phyloP scores from a whole-genome alignment of 1,284 basidiomycete genomes.

The Leccinum pachyderme region DNA sequence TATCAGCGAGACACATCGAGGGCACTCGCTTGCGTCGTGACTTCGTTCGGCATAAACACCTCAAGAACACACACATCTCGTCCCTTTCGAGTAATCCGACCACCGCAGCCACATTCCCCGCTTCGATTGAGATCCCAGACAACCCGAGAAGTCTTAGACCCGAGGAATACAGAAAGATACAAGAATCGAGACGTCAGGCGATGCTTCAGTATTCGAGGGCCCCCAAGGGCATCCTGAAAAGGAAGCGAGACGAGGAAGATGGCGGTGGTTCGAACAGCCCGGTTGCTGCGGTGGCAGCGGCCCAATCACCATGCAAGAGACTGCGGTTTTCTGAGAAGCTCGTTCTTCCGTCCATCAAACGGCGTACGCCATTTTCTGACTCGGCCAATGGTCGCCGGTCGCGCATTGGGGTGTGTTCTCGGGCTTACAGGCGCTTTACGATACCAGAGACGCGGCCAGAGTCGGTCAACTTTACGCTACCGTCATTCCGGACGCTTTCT shows the following conservation, averaged over 20 bases:
- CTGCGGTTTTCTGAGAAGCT: conserved; percentile 25
- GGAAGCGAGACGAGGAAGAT: conserved; percentile 25
- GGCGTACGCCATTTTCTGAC: conserved; percentile 18
- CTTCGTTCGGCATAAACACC: conserved; percentile 28
- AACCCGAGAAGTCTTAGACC: conserved; percentile 19
- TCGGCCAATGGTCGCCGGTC: conserved; percentile 13
- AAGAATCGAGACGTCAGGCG: conserved; percentile 31
- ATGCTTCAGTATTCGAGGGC: conserved; percentile 25
- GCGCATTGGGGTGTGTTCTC: conserved; percentile 12
- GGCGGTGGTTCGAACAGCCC: not conserved
- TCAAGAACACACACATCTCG: conserved; percentile 32
- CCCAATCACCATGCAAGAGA: conserved; percentile 18
- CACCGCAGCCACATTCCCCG: conserved; percentile 14
- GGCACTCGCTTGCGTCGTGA: conserved; percentile 25
- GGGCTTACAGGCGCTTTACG: conserved; percentile 17
- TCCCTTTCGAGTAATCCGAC: conserved; percentile 20
- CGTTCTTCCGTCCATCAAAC: not conserved
- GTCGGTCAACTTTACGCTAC: conserved; percentile 30
- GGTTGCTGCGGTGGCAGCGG: not conserved
- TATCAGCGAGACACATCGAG: conserved; percentile 27
- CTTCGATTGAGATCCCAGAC: conserved; percentile 22
- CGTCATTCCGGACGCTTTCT: conserved; percentile 30
- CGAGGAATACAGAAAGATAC: conserved; percentile 27
- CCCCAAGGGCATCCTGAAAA: conserved; percentile 31
- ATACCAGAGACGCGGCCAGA: conserved; percentile 16